Conservation (phyloP, 2,329 filamentous ascomycete genomes). For the Nothomitra cinnamomea region DNA sequence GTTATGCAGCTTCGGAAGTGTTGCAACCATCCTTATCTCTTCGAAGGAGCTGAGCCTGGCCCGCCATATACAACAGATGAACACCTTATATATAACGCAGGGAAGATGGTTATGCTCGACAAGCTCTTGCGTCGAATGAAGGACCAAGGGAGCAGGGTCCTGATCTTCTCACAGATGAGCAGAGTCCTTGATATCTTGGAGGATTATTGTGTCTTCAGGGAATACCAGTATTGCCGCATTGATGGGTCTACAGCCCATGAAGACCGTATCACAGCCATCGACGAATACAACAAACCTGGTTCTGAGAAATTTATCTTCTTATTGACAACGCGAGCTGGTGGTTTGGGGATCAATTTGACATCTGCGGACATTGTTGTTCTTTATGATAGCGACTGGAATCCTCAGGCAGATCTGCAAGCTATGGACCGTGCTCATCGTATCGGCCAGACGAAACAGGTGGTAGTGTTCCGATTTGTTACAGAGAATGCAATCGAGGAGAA, state of each 20-base stretch:
- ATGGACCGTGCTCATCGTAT: slow-evolving; percentile 99
- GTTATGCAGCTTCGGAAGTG: slow-evolving; percentile 99
- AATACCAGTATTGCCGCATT: slow-evolving; percentile 92
- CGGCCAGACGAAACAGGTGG: slow-evolving; percentile 93
- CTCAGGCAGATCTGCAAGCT: slow-evolving; percentile 91
- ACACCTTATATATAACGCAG: slow-evolving; percentile 81
- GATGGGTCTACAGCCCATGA: slow-evolving; percentile 94
- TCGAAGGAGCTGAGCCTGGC: slow-evolving; percentile 91
- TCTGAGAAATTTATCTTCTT: slow-evolving; percentile 97
- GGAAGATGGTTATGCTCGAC: slow-evolving; percentile 95
- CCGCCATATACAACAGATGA: slow-evolving; percentile 97
- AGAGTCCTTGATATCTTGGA: slow-evolving; percentile 91
- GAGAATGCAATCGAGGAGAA: slow-evolving; percentile 98
- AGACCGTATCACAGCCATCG: slow-evolving; percentile 91
- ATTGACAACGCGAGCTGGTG: slow-evolving; percentile 86
- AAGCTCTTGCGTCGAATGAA: slow-evolving; percentile 73
- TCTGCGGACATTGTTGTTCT: slow-evolving; percentile 89
- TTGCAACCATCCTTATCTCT: slow-evolving; percentile 96
- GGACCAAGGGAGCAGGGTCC: slow-evolving; percentile 76
- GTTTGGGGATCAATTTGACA: slow-evolving; percentile 91
- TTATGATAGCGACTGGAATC: slow-evolving; percentile 98
- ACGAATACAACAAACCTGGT: slow-evolving; percentile 91
- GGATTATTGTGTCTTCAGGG: slow-evolving; percentile 92
- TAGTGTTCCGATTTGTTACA: slow-evolving; percentile 92
- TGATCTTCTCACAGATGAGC: slow-evolving; percentile 99